Evolutionary conservation across 257 asterid genomes (phyloP), one percentile per base, ranked within the genome.

Genomic region (Coffea eugenioides): DNA sequence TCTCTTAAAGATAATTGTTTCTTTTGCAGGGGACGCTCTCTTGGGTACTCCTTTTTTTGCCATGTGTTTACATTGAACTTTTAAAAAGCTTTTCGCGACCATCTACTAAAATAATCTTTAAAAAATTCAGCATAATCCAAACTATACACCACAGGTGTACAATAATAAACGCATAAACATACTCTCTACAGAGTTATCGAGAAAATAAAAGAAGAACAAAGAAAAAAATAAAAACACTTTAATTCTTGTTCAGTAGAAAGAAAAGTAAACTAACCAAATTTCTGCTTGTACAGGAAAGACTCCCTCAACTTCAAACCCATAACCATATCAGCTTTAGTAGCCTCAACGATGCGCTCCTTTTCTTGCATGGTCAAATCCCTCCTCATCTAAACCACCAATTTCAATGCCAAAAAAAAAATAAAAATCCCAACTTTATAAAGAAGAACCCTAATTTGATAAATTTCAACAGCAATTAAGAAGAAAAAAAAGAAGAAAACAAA

Each of bases 221-320:
- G 34, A 18, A 41, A 57, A 31, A 31, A 31, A 31, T 31, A 31
- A 52, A 45, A n/a, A 20, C 48, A 15, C 57, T 45, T 54, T 41
- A 46, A 48, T 61, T 39, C 56, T 73, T 13, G 49, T 10, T 57
- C 10, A 6, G 14, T 39, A 18, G 18, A 75, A 23, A 56, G 23
- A 21, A 71, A 79, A 68, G 49, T 52, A 27, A 74, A 85, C 90
- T 70, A 79, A 95, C 98, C 99, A 81, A 83, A 82, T 85, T 89
- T 91, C 52, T 82, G 85, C 88, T 88, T 88, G 85, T 78, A 91
- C 57, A 87, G 62, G 54, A 76, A 71, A 65, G 92, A 90, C 69
- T 92, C 97, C 74, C 89, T 88, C 45, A 86, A 87, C 87, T 89
- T 91, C 84, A 88, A 81, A 64, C 95, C 94, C 79, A 89, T 77